Conservation (phyloP, 148 eudicot species). For the Arbutus unedo region DNA sequence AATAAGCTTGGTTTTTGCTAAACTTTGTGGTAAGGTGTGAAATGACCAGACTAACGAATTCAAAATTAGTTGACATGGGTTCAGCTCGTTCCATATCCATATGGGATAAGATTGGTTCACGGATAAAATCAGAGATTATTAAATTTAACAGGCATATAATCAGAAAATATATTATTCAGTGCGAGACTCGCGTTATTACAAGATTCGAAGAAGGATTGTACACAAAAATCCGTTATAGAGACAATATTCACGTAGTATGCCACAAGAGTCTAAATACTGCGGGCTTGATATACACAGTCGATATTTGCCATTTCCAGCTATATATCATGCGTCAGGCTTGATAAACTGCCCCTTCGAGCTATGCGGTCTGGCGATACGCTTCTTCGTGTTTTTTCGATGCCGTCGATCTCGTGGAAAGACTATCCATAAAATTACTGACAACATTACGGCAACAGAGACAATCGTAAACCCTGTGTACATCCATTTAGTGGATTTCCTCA, state of each 20-base stretch:
- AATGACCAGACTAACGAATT: no score
- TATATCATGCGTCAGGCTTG: background rate
- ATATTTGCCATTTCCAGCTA: background rate
- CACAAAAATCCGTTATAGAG: background rate
- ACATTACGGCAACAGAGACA: slow-evolving; percentile 28
- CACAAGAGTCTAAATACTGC: background rate
- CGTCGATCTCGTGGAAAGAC: slow-evolving; percentile 28
- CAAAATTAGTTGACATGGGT: no score
- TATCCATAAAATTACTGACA: slow-evolving; percentile 40
- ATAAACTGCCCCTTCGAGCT: background rate
- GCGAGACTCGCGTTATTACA: no score
- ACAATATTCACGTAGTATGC: background rate
- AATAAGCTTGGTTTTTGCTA: no score
- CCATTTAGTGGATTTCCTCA: slow-evolving; percentile 26
- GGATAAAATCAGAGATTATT: no score
- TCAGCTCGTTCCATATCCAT: no score
- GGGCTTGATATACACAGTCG: background rate
- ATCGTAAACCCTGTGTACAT: slow-evolving; percentile 26
- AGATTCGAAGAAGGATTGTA: no score
- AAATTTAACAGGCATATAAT: no score
- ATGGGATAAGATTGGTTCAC: no score
- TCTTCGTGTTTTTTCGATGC: slow-evolving; percentile 29
- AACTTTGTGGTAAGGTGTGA: no score
- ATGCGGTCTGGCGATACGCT: background rate
- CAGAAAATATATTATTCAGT: no score